Evolutionary conservation across 1,139 yeast species (phyloP).

Genomic region (Geotrichum cucujoidarum): DNA sequence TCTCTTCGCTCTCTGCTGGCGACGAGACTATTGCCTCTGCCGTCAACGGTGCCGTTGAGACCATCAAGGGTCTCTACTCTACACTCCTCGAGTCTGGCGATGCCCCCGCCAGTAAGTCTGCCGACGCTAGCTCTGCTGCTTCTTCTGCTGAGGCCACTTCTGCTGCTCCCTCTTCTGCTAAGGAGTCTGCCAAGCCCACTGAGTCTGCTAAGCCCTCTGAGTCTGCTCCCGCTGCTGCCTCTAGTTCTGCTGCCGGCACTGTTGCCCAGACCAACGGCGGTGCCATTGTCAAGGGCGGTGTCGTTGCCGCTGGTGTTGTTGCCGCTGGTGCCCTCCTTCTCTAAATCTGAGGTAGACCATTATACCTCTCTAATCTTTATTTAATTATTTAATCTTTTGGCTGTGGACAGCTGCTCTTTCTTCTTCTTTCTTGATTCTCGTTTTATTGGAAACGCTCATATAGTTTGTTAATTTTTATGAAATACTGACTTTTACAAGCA

Average conservation of each 20-base stretch:
- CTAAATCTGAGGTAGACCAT: no score
- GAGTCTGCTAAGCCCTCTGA: neutral
- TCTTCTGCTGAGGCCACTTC: neutral
- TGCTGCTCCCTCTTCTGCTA: constrained; percentile 1
- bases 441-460: no score
- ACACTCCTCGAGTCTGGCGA: neutral
- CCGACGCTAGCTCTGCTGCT: neutral
- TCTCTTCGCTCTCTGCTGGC: constrained; percentile 19
- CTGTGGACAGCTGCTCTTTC: no score
- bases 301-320: neutral
- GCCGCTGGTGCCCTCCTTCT: neutral
- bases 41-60: constrained; percentile 15
- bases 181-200: no score
- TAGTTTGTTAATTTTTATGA: no score
- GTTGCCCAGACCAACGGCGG: neutral
- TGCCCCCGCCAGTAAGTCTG: neutral
- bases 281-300: neutral
- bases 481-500: no score
- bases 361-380: no score
- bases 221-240: neutral
- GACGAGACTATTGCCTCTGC: constrained; percentile 19
- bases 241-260: neutral
- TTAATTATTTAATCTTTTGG: no score
- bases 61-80: neutral
- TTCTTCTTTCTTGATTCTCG: no score